These are phyloP conservation scores for Entomortierella lignicola DNA, from an alignment of 192 early-diverging fungal genomes.

Conservation along the genomic window DNA sequence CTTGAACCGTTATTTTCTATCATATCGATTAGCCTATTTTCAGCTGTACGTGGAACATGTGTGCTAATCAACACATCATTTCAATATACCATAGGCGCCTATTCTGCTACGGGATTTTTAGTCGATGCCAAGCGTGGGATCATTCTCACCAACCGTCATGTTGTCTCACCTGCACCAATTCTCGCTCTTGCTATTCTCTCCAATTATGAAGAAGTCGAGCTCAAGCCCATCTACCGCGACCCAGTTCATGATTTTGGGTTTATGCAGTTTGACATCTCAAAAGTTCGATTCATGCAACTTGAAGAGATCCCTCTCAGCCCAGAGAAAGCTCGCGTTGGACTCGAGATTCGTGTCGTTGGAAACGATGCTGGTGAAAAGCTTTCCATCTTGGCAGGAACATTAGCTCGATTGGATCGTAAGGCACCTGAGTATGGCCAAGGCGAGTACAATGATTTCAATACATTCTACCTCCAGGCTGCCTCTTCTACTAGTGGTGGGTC, in stretches of 20 bases:
- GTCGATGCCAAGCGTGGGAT: slow-evolving; percentile 81
- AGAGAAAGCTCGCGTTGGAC: slow-evolving; percentile 75
- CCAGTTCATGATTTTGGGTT: slow-evolving; percentile 90
- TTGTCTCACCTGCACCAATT: slow-evolving; percentile 79
- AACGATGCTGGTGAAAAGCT: slow-evolving; percentile 87
- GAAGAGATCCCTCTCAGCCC: slow-evolving; percentile 76
- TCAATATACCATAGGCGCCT: slow-evolving; percentile 52
- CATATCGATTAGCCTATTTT: background rate
- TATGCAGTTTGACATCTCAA: slow-evolving; percentile 75
- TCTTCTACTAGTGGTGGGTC: slow-evolving; percentile 81
- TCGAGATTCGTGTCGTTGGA: slow-evolving; percentile 83
- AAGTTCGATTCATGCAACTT: slow-evolving; percentile 77
- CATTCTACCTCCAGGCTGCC: slow-evolving; percentile 84
- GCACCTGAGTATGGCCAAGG: slow-evolving; percentile 76
- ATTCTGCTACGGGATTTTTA: slow-evolving; percentile 79
- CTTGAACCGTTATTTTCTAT: background rate
- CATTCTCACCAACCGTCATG: slow-evolving; percentile 83
- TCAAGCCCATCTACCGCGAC: slow-evolving; percentile 80
- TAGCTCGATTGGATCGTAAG: slow-evolving; percentile 78
- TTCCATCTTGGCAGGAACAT: slow-evolving; percentile 77
- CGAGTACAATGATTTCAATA: slow-evolving; percentile 85
- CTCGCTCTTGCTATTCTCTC: slow-evolving; percentile 79
- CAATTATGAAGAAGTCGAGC: slow-evolving; percentile 81
- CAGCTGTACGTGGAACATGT: no score
- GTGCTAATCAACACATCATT: background rate